Base-by-base conservation (phyloP, 805 yeast species). In the Priceomyces medius region DNA sequence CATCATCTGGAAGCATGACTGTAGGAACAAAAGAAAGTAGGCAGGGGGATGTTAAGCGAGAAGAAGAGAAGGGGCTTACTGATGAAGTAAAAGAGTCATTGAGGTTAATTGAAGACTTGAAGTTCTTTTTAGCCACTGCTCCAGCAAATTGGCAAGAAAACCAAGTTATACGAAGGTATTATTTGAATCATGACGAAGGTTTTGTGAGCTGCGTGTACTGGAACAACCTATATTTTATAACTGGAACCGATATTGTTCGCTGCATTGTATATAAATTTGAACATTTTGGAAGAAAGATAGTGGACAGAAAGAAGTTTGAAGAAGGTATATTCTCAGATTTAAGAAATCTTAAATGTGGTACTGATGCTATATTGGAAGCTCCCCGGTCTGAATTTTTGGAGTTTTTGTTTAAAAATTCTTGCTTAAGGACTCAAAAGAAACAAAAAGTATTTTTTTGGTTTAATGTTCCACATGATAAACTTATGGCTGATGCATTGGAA, bases 391-490 rank as follows among this genome's bases (percentile, higher is more conserved):
- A 81, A 26, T 89, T 91, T 58, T 71, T 91, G 45, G 85, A 84
- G 47, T 89, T 91, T 54, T 68, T 91, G 20, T 88, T 85, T 64
- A 85, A 83, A 56, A 87, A 91, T 59, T 81, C 83, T 48, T 91
- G 98, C 58, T 71, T 91, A 19, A 76, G 96, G 53, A 91, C 99
- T 0, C 97, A 91, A 55, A 91, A 91, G 74, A 91, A 93, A 56
- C 99, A 91, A 60, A 91, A 93, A 58, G 97, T 91, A 32, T 91
- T 91, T 59, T 88, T 85, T 62, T 93, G 98, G 98, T 89, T 86
- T 61, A 85, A 90, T 56, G 97, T 93, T 7, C 93, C 93, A 18
- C 98, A 91, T 63, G 96, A 90, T 57, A 81, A 85, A 57, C 69
- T 91, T 33, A 90, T 93, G 76, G 81, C 88, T 2, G 98, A 93